Evolutionary conservation across 306 rosid genomes (phyloP), one percentile per base, ranked within the genome.

Genomic region (Vigna reflexopilosa): DNA sequence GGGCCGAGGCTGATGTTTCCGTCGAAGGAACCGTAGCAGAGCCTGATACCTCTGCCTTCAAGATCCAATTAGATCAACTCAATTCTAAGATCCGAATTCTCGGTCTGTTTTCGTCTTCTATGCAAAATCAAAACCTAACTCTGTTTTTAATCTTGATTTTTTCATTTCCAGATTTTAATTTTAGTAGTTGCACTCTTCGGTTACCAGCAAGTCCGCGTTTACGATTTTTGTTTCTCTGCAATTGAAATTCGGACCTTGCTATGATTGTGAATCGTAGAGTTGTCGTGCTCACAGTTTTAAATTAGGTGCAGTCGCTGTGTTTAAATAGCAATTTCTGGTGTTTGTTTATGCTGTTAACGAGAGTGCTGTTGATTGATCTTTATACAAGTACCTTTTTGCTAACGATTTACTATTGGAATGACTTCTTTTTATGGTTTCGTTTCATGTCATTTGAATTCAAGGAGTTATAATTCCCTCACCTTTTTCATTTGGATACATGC

Each of bases 61-160:
- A 90, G 87, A 80, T 90, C 85, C 90, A 90, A 92, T 79, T 94
- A 76, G 87, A 87, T 62, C 87, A 89, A 70, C 93, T 94, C 73
- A 82, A 76, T 82, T 85, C 92, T 49, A 92, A 86, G 97, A 94
- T 90, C 92, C 93, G 70, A 10, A 67, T 74, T 19, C 94, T 93
- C 22, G 98, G 99, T 96, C 10, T 57, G 88, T 85, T 78, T 73
- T 80, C 49, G 24, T 11, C 13, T 58, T 34, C 66, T 15, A 48
- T 16, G 4, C 12, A 0, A 20, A 80, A 28, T n/a, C 0, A 52
- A n/a, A 42, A 15, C 47, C 42, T 40, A 44, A 54, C 55, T 30
- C 3, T 66, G 4, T 20, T 62, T 1, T 40, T 20, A 6, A 44
- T 67, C 73, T 44, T 26, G 0, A 9, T 58, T 75, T 19, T 10